phyloP scores from a whole-genome alignment of 345 rosid genomes.

The Trapa incisa region DNA sequence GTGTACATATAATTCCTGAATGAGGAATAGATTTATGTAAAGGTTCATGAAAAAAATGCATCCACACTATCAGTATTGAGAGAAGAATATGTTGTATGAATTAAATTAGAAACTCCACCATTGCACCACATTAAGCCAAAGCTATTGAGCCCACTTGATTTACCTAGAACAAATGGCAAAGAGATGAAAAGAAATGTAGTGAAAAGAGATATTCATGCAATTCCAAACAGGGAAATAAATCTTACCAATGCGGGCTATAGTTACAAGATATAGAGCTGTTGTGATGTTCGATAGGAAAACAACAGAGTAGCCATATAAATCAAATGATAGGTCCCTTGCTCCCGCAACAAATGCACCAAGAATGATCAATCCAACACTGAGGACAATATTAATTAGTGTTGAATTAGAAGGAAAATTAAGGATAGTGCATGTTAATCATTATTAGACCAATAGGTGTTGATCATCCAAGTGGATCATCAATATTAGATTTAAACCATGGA shows the following conservation, averaged over 20 bases:
- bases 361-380: slow-evolving; percentile 85
- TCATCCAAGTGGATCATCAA: not conserved
- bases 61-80: not conserved
- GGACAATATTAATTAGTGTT: slow-evolving; percentile 32
- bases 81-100: not conserved
- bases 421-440: slow-evolving; percentile 11
- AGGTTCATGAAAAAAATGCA: not conserved
- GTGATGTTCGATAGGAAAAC: slow-evolving; percentile 81
- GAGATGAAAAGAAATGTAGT: slow-evolving; percentile 10
- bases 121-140: slow-evolving; percentile 99
- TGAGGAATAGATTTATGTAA: slow-evolving; percentile 10
- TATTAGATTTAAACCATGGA: not conserved
- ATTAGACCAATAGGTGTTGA: not conserved
- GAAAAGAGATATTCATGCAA: slow-evolving; percentile 4
- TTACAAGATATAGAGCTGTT: slow-evolving; percentile 88
- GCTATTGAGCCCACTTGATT: slow-evolving; percentile 92
- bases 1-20: slow-evolving; percentile 72
- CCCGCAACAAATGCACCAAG: slow-evolving; percentile 92
- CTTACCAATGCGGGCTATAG: slow-evolving; percentile 78
- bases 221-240: slow-evolving; percentile 10
- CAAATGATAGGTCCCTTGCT: slow-evolving; percentile 91
- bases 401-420: slow-evolving; percentile 31
- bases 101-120: slow-evolving; percentile 31
- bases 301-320: slow-evolving; percentile 75
- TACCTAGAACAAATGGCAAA: slow-evolving; percentile 43